Evolutionary conservation across 805 yeast species (phyloP).

Genomic region (Yamadazyma insecticola): DNA sequence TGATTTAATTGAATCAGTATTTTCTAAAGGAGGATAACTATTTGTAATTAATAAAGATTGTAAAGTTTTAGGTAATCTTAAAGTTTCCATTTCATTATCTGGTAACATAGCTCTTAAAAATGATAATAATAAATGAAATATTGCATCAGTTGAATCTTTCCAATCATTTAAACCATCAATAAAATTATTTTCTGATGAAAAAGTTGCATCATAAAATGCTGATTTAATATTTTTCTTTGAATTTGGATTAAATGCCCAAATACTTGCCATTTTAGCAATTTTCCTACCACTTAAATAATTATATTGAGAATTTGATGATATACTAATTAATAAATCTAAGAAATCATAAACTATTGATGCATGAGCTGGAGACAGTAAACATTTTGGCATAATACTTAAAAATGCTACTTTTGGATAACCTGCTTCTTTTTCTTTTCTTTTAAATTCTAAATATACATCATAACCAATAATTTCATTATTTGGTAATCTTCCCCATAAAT

Average conservation of each 20-base stretch:
- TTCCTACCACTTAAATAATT: slow-evolving; percentile 79
- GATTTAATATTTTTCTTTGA: slow-evolving; percentile 17
- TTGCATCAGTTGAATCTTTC: slow-evolving; percentile 80
- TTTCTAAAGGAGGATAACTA: slow-evolving; percentile 68
- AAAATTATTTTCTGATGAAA: slow-evolving; percentile 36
- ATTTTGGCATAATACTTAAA: slow-evolving; percentile 76
- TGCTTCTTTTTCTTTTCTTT: slow-evolving; percentile 56
- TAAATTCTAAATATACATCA: slow-evolving; percentile 74
- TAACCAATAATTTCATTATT: slow-evolving; percentile 79
- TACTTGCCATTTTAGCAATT: slow-evolving; percentile 73
- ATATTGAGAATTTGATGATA: slow-evolving; percentile 73
- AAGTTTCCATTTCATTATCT: slow-evolving; percentile 52
- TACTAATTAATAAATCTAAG: slow-evolving; percentile 69
- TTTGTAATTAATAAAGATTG: slow-evolving; percentile 61
- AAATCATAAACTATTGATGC: slow-evolving; percentile 88
- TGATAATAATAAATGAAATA: slow-evolving; percentile 73
- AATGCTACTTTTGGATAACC: slow-evolving; percentile 72
- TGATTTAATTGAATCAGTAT: slow-evolving; percentile 28
- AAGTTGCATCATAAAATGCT: slow-evolving; percentile 36
- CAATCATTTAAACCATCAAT: slow-evolving; percentile 70
- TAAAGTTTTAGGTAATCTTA: slow-evolving; percentile 60
- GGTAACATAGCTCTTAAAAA: slow-evolving; percentile 77
- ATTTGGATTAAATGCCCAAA: slow-evolving; percentile 73
- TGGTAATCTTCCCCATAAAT: slow-evolving; percentile 83
- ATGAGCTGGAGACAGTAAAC: slow-evolving; percentile 78